phyloP scores from a whole-genome alignment of 192 early-diverging fungal species.

The Entomortierella beljakovae region DNA sequence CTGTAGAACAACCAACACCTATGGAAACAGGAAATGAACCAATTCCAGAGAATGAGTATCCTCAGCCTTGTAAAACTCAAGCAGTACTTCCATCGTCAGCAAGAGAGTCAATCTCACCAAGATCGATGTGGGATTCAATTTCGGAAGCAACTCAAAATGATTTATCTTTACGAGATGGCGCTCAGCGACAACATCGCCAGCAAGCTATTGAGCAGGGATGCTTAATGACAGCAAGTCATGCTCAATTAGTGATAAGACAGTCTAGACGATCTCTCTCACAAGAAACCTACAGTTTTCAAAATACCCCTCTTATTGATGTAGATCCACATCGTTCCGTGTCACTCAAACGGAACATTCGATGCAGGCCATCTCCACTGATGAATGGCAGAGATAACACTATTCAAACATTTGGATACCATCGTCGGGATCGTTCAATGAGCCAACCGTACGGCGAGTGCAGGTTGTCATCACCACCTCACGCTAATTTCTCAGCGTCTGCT shows the following conservation, averaged over 20 bases:
- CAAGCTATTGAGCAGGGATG: not conserved
- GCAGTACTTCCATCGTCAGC: not conserved
- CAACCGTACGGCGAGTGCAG: not conserved
- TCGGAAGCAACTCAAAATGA: not conserved
- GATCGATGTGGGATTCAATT: not conserved
- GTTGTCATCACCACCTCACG: not conserved
- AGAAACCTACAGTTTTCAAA: not conserved
- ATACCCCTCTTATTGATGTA: not conserved
- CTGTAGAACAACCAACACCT: conserved; percentile 6
- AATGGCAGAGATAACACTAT: not conserved
- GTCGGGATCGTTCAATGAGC: not conserved
- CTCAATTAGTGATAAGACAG: not conserved
- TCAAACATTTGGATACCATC: not conserved
- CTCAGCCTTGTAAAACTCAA: not conserved
- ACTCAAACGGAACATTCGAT: not conserved
- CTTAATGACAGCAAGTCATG: not conserved
- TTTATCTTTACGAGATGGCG: not conserved
- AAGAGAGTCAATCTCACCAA: not conserved
- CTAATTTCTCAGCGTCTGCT: too few relatives aligned
- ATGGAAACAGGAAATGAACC: too few relatives aligned
- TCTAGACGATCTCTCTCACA: not conserved
- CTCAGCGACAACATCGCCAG: not conserved
- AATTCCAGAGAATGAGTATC: not conserved
- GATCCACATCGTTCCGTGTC: not conserved
- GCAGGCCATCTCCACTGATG: not conserved